Conservation (phyloP, 2,329 filamentous ascomycete species). For the Metarhizium album region DNA sequence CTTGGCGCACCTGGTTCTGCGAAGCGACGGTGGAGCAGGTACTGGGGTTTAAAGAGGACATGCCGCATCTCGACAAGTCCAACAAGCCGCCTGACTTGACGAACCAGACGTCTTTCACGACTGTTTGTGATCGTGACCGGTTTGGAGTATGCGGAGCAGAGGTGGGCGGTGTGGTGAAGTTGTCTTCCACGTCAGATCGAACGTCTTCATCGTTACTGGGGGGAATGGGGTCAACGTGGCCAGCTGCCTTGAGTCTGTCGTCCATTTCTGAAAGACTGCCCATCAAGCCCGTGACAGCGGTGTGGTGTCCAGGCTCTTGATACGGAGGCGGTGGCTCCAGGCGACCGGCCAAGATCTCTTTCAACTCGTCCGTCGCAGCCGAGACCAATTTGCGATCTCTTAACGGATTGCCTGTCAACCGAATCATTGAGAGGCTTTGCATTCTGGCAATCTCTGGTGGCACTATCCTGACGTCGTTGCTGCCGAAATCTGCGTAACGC, state of each 20-base stretch:
- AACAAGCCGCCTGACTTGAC: constrained; percentile 52
- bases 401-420: constrained; percentile 80
- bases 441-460: constrained; percentile 71
- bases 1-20: constrained; percentile 38
- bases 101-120: constrained; percentile 38
- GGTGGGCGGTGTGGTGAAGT: constrained; percentile 48
- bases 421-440: constrained; percentile 64
- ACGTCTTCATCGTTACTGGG: constrained; percentile 30
- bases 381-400: constrained; percentile 77
- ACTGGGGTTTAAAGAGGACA: constrained; percentile 47
- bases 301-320: constrained; percentile 18
- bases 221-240: neutral
- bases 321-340: constrained; percentile 46
- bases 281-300: constrained; percentile 12
- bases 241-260: constrained; percentile 6
- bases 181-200: constrained; percentile 38
- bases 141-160: constrained; percentile 39
- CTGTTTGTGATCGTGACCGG: constrained; percentile 36
- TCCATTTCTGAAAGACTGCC: constrained; percentile 22
- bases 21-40: constrained; percentile 44
- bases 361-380: constrained; percentile 72
- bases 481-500: constrained; percentile 69
- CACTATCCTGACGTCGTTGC: constrained; percentile 69
- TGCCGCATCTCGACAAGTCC: constrained; percentile 58
- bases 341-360: constrained; percentile 57